Evolutionary conservation across 306 rosid species (phyloP).

Genomic region (Inga leiocalycina): DNA sequence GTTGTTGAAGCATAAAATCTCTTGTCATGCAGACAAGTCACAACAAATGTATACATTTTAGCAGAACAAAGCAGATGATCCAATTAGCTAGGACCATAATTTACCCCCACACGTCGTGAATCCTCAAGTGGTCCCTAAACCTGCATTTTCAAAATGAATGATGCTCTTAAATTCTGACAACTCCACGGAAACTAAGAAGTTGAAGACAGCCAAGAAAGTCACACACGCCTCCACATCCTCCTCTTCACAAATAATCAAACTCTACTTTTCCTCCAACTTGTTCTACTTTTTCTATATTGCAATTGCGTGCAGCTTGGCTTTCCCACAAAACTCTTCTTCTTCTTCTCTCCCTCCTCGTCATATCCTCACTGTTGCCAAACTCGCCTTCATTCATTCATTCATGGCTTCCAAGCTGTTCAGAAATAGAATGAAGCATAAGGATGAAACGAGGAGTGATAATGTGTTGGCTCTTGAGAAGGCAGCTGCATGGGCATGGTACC

Average conservation of each 20-base stretch:
- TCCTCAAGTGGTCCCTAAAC: conserved; percentile 20
- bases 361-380: background rate
- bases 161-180: conserved; percentile 38
- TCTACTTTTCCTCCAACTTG: conserved; percentile 6
- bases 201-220: conserved; percentile 31
- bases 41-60: conserved; percentile 15
- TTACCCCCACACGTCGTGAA: background rate
- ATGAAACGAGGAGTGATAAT: conserved; percentile 4
- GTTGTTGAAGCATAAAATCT: background rate
- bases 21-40: background rate
- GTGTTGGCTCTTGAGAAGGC: conserved; percentile 53
- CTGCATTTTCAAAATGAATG: conserved; percentile 24
- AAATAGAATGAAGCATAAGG: conserved; percentile 14
- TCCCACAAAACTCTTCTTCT: background rate
- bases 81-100: background rate
- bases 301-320: conserved; percentile 10
- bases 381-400: background rate
- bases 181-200: background rate
- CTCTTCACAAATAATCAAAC: conserved; percentile 27
- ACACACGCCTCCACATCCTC: background rate
- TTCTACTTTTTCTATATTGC: conserved; percentile 6
- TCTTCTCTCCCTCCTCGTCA: background rate
- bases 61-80: background rate
- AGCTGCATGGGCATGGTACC: conserved; percentile 96
- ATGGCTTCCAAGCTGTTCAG: conserved; percentile 38